phyloP scores from a whole-genome alignment of 768 basidiomycete species.

The Lentinula sp. region DNA sequence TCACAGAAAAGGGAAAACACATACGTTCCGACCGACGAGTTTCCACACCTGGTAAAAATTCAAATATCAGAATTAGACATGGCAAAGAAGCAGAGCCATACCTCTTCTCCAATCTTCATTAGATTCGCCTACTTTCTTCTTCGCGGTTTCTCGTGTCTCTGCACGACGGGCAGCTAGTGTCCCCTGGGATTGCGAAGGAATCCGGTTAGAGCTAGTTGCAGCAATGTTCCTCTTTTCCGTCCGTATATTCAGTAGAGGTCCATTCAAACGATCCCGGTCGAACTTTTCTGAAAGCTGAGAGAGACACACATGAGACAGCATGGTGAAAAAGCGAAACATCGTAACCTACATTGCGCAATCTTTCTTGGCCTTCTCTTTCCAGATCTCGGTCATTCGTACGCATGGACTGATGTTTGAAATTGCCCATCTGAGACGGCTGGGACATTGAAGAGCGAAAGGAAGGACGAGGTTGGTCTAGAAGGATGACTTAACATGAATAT shows the following conservation, averaged over 20 bases:
- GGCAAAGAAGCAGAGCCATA: constrained; percentile 23
- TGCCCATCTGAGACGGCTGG: constrained; percentile 90
- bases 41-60: constrained; percentile 35
- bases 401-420: constrained; percentile 84
- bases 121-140: constrained; percentile 67
- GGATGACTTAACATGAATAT: constrained; percentile 3
- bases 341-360: constrained; percentile 67
- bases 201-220: constrained; percentile 33
- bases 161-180: constrained; percentile 35
- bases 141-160: constrained; percentile 50
- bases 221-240: constrained; percentile 65
- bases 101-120: constrained; percentile 87
- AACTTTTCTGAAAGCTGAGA: constrained; percentile 79
- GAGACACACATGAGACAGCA: constrained; percentile 4
- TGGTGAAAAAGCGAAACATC: constrained; percentile 1
- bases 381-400: constrained; percentile 59
- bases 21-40: constrained; percentile 55
- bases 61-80: constrained; percentile 10
- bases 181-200: constrained; percentile 28
- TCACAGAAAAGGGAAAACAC: constrained; percentile 12
- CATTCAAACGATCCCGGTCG: constrained; percentile 71
- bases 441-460: constrained; percentile 67
- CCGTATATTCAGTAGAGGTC: constrained; percentile 43
- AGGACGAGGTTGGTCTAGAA: constrained; percentile 51
- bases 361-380: constrained; percentile 75